Percentiles rank a stretch among this genome's conserved stretches.
Evolutionary conservation across 805 yeast species (phyloP).

Genomic region (Komagataella kurtzmanii): DNA sequence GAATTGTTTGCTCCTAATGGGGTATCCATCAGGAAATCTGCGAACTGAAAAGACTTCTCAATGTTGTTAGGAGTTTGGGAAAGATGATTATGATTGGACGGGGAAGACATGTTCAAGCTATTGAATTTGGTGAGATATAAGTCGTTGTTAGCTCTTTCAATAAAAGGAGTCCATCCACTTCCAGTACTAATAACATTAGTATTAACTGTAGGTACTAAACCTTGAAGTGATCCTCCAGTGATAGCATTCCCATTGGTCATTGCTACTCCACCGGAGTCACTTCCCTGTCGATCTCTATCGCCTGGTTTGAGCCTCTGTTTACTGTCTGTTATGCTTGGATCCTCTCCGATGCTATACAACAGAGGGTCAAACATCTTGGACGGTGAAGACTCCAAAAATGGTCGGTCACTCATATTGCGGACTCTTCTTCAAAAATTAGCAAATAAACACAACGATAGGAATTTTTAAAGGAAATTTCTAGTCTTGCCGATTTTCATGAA

Average conservation of each 20-base stretch:
- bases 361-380: slow-evolving; percentile 3
- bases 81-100: neutral
- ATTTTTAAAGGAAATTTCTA: neutral
- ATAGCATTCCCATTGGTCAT: neutral
- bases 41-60: slow-evolving; percentile 1
- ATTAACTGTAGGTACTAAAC: neutral
- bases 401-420: neutral
- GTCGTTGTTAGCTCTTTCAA: neutral
- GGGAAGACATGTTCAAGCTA: neutral
- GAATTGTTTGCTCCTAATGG: neutral
- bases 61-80: neutral
- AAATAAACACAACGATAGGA: neutral
- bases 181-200: neutral
- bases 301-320: neutral
- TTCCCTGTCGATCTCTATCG: neutral
- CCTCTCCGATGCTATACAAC: neutral
- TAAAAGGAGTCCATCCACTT: neutral
- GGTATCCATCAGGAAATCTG: slow-evolving; percentile 2
- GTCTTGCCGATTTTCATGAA: neutral
- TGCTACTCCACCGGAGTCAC: neutral
- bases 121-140: too few relatives aligned
- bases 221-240: neutral
- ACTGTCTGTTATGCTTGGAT: neutral
- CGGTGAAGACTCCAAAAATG: slow-evolving; percentile 2
- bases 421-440: neutral